Base-by-base conservation (phyloP, 1,284 basidiomycete species). In the Marasmius fiardii region DNA sequence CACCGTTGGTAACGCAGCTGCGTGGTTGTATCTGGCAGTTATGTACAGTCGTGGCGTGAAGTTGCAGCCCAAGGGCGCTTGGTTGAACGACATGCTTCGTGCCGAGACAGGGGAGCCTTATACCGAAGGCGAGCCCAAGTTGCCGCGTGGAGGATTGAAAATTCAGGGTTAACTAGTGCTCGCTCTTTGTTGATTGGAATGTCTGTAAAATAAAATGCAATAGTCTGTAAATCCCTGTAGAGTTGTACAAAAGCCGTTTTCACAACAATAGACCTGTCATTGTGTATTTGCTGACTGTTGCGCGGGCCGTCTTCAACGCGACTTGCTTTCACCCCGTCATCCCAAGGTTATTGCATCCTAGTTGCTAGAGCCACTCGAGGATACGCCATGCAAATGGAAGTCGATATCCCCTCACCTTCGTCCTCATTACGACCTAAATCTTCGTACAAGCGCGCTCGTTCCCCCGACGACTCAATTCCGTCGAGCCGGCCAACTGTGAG, bases 11-110 rank as follows among this genome's bases (percentile, higher is more conserved):
- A 92, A 91, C 65, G 82, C 88, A 26, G 85, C 86, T 47, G 83
- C 86, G 35, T 92, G 89, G 90, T 68, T 92, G 71, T 92, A 91
- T 70, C 78, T 92, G 51, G 90, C 88, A 16, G 86, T 88, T 51
- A 88, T 89, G 83, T 88, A 85, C 70, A 74, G 67, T 55, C 85
- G 88, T 59, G 87, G 86, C 4, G 76, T 83, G 68, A 89, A 86
- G 76, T 74, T 92, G 58, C 76, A 83, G 72, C 89, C 90, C 20
- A 81, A 86, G 26, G 90, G 90, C 39, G 83, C 83, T 52, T 92
- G 90, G 90, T 67, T 92, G 67, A 92, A 91, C 61, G 90, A 92
- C 66, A 66, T 92, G 71, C 69, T 89, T 60, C 78, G 89, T 39
- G 76, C 81, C 63, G 88, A 91, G 70, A 88, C 84, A 43, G 81